Percentiles rank a stretch among this genome's conserved stretches.
Evolutionary conservation across 2,329 filamentous ascomycete species (phyloP).

Genomic region (Gaeumannomyces tritici): DNA sequence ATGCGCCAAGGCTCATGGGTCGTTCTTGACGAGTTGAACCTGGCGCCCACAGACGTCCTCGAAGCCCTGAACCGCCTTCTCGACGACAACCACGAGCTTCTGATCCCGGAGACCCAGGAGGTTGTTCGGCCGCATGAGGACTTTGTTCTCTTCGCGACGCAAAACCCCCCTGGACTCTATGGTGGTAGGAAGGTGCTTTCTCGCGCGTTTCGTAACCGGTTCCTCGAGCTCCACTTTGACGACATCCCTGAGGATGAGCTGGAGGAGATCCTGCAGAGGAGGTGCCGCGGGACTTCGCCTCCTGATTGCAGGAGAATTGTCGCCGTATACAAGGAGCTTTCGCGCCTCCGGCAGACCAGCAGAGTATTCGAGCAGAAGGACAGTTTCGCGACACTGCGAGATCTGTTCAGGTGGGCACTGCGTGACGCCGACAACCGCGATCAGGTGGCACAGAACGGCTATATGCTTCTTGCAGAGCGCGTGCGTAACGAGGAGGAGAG

Average conservation of each 20-base stretch:
- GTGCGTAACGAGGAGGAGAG: constrained; percentile 88
- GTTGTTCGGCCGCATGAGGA: constrained; percentile 84
- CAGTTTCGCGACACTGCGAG: constrained; percentile 90
- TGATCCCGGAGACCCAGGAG: constrained; percentile 95
- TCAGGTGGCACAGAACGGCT: constrained; percentile 83
- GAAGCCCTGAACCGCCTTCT: constrained; percentile 92
- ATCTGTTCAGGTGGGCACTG: constrained; percentile 91
- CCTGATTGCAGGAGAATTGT: constrained; percentile 90
- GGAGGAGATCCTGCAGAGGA: constrained; percentile 79
- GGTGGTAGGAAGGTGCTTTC: constrained; percentile 90
- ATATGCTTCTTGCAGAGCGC: constrained; percentile 90
- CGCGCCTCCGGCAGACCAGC: constrained; percentile 78
- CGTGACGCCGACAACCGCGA: constrained; percentile 77
- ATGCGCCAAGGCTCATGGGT: constrained; percentile 95
- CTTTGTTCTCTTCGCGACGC: constrained; percentile 96
- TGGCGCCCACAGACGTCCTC: constrained; percentile 93
- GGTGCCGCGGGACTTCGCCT: constrained; percentile 77
- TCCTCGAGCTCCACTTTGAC: constrained; percentile 93
- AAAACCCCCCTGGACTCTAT: constrained; percentile 93
- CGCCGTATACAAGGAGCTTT: constrained; percentile 86
- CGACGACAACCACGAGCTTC: constrained; percentile 90
- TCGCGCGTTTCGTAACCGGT: constrained; percentile 90
- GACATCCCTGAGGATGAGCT: constrained; percentile 95
- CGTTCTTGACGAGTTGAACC: constrained; percentile 91
- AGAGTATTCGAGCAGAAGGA: constrained; percentile 94